Base-by-base conservation (phyloP, 345 rosid species). In the Gossypium ekmanianum region DNA sequence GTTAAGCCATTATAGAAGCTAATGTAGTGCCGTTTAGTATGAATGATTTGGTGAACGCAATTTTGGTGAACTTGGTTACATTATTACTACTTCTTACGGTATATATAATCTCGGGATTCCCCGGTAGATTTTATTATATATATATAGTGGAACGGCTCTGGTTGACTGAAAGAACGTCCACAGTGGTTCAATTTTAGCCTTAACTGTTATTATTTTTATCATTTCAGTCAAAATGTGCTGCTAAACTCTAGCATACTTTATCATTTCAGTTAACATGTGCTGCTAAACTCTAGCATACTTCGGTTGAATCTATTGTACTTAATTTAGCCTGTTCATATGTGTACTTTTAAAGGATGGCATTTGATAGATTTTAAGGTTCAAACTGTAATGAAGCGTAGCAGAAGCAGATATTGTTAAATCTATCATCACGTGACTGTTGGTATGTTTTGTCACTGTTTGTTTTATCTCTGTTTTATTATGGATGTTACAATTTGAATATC, bases 41-140 rank as follows among this genome's bases (percentile, higher is more conserved):
- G 51, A 71, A 57, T 17, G 64, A 11, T 58, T 11, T 43, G 72
- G 24, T 61, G 51, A 12, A 64, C 50, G n/a, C 54, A 73, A 50
- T 74, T 81, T 73, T 78, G 74, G 51, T 57, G 72, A 78, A 78
- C 69, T 74, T 65, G 62, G 44, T 41, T 39, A 65, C 74, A 63
- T 52, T 26, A 9, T 41, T 63, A 11, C 55, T 62, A 0, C 17
- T 13, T 3, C 16, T 3, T 1, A 26, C n/a, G 16, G 51, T 65
- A 62, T n/a, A 62, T n/a, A 62, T 74, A 47, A 51, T 11, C 18
- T 54, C 17, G 48, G 51, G 61, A 8, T 81, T 61, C 55, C 63
- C 9, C 11, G 11, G 11, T 57, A 57, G 82, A 13, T 64, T 66
- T 68, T 43, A 64, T 24, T 6, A 4, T 34, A 34, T 22, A 52